Percentiles rank a stretch among this genome's conserved stretches.
These are phyloP conservation scores for Psilocybe cubensis DNA, from an alignment of 768 basidiomycete genomes.

Conservation along the genomic window DNA sequence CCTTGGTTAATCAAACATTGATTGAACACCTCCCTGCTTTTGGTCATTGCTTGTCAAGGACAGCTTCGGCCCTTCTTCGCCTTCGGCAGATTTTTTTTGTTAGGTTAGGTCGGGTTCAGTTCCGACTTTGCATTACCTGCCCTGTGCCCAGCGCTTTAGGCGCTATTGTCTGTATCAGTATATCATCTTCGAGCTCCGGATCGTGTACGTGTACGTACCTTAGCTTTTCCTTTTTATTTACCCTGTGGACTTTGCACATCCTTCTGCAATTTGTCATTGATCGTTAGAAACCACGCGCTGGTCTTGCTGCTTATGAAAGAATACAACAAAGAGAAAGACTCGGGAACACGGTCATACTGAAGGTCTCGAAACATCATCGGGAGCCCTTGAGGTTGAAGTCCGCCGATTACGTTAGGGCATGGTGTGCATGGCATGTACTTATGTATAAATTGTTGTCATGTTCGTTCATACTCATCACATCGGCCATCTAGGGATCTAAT, in stretches of 20 bases:
- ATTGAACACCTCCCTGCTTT: background rate
- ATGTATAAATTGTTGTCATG: background rate
- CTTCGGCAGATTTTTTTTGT: background rate
- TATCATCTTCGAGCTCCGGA: background rate
- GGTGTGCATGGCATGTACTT: background rate
- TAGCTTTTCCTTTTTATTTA: conserved; percentile 4
- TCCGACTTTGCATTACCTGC: background rate
- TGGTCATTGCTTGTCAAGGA: background rate
- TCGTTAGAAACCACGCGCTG: background rate
- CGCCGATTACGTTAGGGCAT: background rate
- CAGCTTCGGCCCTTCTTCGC: background rate
- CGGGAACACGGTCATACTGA: background rate
- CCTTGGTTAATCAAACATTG: conserved; percentile 61
- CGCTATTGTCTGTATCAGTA: background rate
- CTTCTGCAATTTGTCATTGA: background rate
- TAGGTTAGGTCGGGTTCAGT: background rate
- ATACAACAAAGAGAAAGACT: background rate
- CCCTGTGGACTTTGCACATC: conserved; percentile 2
- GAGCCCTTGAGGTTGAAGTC: no score
- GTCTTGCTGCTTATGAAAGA: background rate
- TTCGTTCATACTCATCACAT: background rate
- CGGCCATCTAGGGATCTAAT: background rate
- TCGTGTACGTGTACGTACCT: conserved; percentile 5
- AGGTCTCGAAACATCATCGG: no score
- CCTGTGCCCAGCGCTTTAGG: background rate